Evolutionary conservation across 352 stramenopile species (phyloP).

Genomic region (Pythium dissotocum): DNA sequence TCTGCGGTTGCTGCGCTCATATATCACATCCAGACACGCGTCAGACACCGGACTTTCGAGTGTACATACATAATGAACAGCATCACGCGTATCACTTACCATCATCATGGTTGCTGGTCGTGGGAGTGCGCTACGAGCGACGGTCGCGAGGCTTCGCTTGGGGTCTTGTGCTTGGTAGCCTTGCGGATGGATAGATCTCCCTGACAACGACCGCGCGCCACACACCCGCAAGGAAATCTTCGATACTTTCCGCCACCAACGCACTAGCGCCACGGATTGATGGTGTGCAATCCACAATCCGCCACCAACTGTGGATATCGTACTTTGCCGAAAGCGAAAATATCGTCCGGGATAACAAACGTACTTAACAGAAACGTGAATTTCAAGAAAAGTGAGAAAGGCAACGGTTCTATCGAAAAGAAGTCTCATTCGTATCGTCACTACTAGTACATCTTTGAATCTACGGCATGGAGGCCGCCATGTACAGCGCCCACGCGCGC

Average conservation of each 20-base stretch:
- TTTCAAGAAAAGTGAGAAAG: constrained; percentile 1
- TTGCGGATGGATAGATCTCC: constrained; percentile 5
- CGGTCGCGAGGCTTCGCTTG: background rate
- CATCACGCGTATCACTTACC: no score
- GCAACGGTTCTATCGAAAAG: no score
- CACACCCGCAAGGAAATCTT: constrained; percentile 24
- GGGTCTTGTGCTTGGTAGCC: background rate
- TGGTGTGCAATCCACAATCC: background rate
- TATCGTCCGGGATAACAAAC: no score
- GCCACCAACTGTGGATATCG: background rate
- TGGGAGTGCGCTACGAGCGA: background rate
- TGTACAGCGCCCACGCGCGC: constrained; percentile 39
- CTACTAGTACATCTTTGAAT: no score
- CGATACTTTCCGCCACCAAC: constrained; percentile 22
- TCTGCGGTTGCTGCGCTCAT: constrained; percentile 88
- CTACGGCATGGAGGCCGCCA: constrained; percentile 27
- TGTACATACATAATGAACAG: no score
- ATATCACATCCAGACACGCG: background rate
- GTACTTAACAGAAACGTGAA: no score
- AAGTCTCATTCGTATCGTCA: no score
- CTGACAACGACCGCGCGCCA: constrained; percentile 5
- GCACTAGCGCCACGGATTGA: constrained; percentile 11
- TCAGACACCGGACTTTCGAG: background rate
- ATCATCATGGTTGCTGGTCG: constrained; percentile 49
- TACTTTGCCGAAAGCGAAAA: background rate